A percentile compares a stretch with the other conserved stretches of the same genome.
phyloP scores from a whole-genome alignment of 1,139 yeast genomes.

The Candida sojae region DNA sequence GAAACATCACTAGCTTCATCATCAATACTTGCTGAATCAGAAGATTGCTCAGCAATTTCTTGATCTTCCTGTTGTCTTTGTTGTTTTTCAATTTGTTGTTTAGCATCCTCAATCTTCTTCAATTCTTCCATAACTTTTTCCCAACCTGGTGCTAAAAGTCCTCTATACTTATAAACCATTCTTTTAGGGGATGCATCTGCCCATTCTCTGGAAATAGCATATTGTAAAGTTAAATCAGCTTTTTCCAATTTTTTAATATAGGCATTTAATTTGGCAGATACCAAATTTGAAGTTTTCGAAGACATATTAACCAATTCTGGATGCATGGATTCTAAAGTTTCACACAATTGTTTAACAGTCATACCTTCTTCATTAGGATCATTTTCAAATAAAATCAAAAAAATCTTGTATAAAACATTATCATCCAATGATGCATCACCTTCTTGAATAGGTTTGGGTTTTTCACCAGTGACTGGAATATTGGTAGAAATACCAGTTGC shows the following conservation, averaged over 20 bases:
- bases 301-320: constrained; percentile 81
- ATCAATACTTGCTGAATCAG: background rate
- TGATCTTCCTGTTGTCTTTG: constrained; percentile 8
- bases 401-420: constrained; percentile 72
- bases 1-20: background rate
- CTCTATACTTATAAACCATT: constrained; percentile 85
- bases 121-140: constrained; percentile 53
- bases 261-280: constrained; percentile 79
- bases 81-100: constrained; percentile 8
- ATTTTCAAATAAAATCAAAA: constrained; percentile 64
- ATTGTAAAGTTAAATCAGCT: constrained; percentile 70
- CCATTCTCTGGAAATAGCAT: constrained; percentile 83
- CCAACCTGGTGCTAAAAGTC: constrained; percentile 69
- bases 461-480: constrained; percentile 79
- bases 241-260: constrained; percentile 81
- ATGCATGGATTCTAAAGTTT: constrained; percentile 66
- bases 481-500: constrained; percentile 77
- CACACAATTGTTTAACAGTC: constrained; percentile 86
- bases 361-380: constrained; percentile 73
- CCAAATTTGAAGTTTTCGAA: constrained; percentile 78
- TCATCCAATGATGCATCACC: constrained; percentile 67
- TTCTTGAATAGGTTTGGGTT: constrained; percentile 69
- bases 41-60: background rate
- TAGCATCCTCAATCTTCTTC: constrained; percentile 20
- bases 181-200: constrained; percentile 85